A percentile compares a stretch with the other conserved stretches of the same genome.
These are phyloP conservation scores for Aureobasidium namibiae DNA, from an alignment of 2,329 filamentous ascomycete genomes.

Conservation along the genomic window DNA sequence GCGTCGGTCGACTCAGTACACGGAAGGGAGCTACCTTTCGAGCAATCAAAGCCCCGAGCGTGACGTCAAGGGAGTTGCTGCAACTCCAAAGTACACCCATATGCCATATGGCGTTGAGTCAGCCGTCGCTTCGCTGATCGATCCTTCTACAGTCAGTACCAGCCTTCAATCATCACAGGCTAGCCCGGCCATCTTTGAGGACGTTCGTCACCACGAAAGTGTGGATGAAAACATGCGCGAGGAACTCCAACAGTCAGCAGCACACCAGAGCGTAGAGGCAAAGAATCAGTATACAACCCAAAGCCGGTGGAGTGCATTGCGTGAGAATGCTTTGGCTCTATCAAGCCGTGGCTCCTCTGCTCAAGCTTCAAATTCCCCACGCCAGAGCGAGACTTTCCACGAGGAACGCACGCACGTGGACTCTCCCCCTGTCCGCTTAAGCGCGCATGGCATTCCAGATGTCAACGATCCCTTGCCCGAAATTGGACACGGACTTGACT, in stretches of 20 bases:
- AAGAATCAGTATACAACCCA: slow-evolving; percentile 19
- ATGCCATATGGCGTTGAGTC: slow-evolving; percentile 71
- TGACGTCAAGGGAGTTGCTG: slow-evolving; percentile 60
- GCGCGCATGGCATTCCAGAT: slow-evolving; percentile 61
- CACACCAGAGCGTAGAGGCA: not conserved
- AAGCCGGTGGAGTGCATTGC: slow-evolving; percentile 30
- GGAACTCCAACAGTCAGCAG: slow-evolving; percentile 14
- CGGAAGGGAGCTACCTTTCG: slow-evolving; percentile 48
- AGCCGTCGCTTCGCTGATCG: slow-evolving; percentile 80
- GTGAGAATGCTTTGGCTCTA: slow-evolving; percentile 28
- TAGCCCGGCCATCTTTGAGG: not conserved
- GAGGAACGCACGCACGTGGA: slow-evolving; percentile 17
- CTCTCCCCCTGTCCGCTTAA: slow-evolving; percentile 47
- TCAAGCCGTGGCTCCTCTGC: not conserved
- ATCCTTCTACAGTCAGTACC: slow-evolving; percentile 64
- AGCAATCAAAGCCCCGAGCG: slow-evolving; percentile 47
- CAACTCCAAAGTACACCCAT: slow-evolving; percentile 70
- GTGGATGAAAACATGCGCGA: slow-evolving; percentile 21
- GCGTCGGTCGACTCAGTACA: slow-evolving; percentile 41
- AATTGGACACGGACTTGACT: slow-evolving; percentile 56
- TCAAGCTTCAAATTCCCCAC: not conserved
- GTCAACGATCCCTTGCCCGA: slow-evolving; percentile 66
- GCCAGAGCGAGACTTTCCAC: not conserved
- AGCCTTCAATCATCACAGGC: slow-evolving; percentile 9
- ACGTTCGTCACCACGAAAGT: slow-evolving; percentile 19